Percentiles rank a stretch among this genome's conserved stretches.
phyloP scores from a whole-genome alignment of 2,329 filamentous ascomycete species.

The Acephala macrosclerotiorum region DNA sequence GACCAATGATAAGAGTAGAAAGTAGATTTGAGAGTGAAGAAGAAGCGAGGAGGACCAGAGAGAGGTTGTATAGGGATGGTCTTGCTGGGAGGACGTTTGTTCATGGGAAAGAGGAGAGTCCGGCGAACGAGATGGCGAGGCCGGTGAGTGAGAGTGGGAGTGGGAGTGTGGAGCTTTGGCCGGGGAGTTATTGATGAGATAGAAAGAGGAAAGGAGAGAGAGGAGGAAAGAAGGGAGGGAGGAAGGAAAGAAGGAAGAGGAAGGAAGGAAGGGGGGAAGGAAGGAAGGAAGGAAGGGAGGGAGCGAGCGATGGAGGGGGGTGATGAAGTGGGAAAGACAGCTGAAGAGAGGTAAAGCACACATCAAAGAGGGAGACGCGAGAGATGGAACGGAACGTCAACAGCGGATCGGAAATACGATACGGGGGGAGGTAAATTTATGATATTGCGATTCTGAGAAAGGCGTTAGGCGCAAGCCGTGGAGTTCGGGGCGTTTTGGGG shows the following conservation, averaged over 20 bases:
- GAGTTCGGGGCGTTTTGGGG: not conserved
- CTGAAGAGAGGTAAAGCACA: not conserved
- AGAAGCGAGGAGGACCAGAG: conserved; percentile 18
- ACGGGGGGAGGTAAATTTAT: conserved; percentile 9
- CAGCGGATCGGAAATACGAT: no score
- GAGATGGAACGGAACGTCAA: no score
- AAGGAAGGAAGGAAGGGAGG: not conserved
- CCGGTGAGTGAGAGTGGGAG: conserved; percentile 22
- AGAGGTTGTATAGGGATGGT: conserved; percentile 17
- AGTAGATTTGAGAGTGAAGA: conserved; percentile 9
- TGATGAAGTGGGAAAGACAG: not conserved
- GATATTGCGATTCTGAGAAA: not conserved
- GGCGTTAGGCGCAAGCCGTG: conserved; percentile 11
- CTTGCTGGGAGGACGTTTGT: conserved; percentile 6
- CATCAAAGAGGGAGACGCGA: no score
- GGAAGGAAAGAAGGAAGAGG: not conserved
- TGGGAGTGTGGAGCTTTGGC: conserved; percentile 35
- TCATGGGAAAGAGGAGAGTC: not conserved
- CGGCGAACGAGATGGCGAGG: conserved; percentile 12
- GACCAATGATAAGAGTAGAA: not conserved
- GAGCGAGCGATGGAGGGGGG: not conserved
- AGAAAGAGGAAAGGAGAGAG: not conserved
- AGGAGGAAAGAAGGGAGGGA: not conserved
- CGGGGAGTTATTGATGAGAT: conserved; percentile 31
- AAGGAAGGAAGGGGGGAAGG: not conserved